Conservation (phyloP, 345 rosid species). For the Salix viminalis region DNA sequence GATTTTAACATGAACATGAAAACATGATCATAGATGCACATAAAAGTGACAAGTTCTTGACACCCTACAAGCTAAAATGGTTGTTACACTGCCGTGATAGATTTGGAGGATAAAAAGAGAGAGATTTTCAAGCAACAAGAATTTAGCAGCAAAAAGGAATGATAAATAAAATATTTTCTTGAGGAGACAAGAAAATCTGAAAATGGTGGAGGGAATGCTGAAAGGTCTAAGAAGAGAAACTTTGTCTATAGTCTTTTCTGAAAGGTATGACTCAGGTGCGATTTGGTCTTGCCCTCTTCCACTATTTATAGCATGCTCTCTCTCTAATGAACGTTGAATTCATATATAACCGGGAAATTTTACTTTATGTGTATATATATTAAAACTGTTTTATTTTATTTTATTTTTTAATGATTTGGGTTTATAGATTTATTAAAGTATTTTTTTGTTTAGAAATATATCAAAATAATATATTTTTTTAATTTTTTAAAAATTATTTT, state of each 20-base stretch:
- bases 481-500: no score
- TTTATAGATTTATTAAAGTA: not conserved
- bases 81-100: not conserved
- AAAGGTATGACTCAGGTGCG: slow-evolving; percentile 17
- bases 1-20: not conserved
- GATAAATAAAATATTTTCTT: not conserved
- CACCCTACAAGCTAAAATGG: not conserved
- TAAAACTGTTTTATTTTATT: no score
- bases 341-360: slow-evolving; percentile 7
- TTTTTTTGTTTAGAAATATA: no score
- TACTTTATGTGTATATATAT: no score
- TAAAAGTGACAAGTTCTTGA: not conserved
- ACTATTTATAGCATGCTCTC: slow-evolving; percentile 37
- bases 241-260: slow-evolving; percentile 11
- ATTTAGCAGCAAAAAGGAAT: not conserved
- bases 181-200: not conserved
- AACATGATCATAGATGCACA: not conserved
- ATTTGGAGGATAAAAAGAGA: not conserved
- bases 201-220: not conserved
- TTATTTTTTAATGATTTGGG: no score
- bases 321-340: slow-evolving; percentile 18
- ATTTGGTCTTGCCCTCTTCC: slow-evolving; percentile 25
- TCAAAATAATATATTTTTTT: no score
- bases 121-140: not conserved
- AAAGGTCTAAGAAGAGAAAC: slow-evolving; percentile 16